A percentile compares a stretch with the other conserved stretches of the same genome.
Conservation (phyloP, 805 yeast species). For the Kuraishia ogatae region DNA sequence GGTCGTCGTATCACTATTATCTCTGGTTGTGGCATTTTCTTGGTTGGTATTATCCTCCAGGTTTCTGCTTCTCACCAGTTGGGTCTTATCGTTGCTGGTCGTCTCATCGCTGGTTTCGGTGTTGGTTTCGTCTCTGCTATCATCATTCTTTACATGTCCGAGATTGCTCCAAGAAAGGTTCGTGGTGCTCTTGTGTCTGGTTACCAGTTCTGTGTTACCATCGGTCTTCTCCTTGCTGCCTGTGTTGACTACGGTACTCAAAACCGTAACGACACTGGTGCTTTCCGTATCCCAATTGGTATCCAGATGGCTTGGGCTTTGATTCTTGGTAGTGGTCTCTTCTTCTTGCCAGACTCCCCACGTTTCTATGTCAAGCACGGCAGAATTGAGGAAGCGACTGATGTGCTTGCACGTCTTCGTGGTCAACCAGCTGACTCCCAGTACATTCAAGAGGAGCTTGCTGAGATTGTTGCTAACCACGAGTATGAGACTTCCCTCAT, state of each 20-base stretch:
- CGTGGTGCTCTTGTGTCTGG: constrained; percentile 73
- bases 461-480: constrained; percentile 42
- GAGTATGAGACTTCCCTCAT: constrained; percentile 32
- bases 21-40: constrained; percentile 33
- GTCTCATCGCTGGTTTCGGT: constrained; percentile 66
- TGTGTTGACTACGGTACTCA: constrained; percentile 65
- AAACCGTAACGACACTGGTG: constrained; percentile 38
- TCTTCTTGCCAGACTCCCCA: constrained; percentile 70
- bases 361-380: constrained; percentile 57
- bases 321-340: constrained; percentile 50
- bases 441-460: constrained; percentile 38
- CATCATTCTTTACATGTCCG: constrained; percentile 73
- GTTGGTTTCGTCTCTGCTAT: constrained; percentile 74
- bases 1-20: constrained; percentile 43
- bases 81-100: constrained; percentile 52
- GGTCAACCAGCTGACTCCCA: constrained; percentile 36
- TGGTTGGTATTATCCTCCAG: constrained; percentile 41
- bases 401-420: constrained; percentile 46
- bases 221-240: constrained; percentile 66
- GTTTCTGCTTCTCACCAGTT: constrained; percentile 28
- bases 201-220: constrained; percentile 56
- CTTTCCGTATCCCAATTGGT: constrained; percentile 71
- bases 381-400: constrained; percentile 44
- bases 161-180: constrained; percentile 69
- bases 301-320: constrained; percentile 64